A percentile compares a stretch with the other conserved stretches of the same genome.
These are phyloP conservation scores for Penicillium sp. DNA, from an alignment of 2,329 filamentous ascomycete species.

Conservation along the genomic window DNA sequence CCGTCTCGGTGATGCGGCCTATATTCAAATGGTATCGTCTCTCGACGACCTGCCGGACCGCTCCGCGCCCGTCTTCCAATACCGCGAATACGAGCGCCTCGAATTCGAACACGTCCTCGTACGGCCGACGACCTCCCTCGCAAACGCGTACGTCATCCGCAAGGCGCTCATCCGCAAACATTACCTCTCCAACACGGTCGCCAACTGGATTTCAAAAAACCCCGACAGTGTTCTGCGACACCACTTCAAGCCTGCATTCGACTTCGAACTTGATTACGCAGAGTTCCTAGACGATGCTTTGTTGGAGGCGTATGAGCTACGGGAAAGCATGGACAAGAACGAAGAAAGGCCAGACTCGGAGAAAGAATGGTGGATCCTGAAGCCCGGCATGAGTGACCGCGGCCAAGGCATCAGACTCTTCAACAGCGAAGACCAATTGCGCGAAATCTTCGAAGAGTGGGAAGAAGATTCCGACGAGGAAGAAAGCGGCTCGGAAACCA, in stretches of 20 bases:
- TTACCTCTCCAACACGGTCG: constrained; percentile 79
- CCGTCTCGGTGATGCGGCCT: constrained; percentile 53
- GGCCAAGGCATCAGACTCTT: constrained; percentile 92
- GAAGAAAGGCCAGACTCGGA: constrained; percentile 60
- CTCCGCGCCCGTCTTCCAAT: constrained; percentile 64
- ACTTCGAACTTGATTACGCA: constrained; percentile 93
- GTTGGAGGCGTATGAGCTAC: constrained; percentile 82
- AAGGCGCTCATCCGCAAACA: constrained; percentile 97
- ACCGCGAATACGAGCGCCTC: constrained; percentile 80
- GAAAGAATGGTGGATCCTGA: constrained; percentile 94
- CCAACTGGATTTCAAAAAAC: constrained; percentile 82
- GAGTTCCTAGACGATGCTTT: constrained; percentile 95
- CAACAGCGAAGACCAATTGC: constrained; percentile 78
- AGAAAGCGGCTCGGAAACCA: constrained; percentile 43
- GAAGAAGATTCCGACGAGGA: constrained; percentile 64
- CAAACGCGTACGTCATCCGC: constrained; percentile 91
- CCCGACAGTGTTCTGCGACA: constrained; percentile 65
- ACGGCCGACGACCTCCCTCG: constrained; percentile 61
- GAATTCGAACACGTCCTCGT: constrained; percentile 74
- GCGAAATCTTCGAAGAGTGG: constrained; percentile 87
- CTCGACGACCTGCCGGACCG: constrained; percentile 48
- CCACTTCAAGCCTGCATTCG: constrained; percentile 74
- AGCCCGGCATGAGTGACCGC: constrained; percentile 95
- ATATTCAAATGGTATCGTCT: constrained; percentile 57
- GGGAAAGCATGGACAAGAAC: constrained; percentile 73